Percentiles rank a stretch among this genome's conserved stretches.
Conservation (phyloP, 1,139 yeast species). For the Hemisphaericaspora lyxosophila region DNA sequence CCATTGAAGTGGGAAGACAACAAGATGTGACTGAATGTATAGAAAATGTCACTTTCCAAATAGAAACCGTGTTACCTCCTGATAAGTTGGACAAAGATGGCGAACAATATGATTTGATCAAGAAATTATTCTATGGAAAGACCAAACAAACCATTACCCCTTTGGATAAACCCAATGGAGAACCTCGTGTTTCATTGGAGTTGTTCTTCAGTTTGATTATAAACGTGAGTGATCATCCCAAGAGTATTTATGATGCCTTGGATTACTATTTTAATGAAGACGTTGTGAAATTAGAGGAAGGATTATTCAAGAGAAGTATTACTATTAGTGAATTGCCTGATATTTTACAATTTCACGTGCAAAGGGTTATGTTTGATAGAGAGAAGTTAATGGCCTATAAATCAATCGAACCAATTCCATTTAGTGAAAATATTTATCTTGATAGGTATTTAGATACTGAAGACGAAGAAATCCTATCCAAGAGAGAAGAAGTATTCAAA, state of each 20-base stretch:
- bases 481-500: slow-evolving; percentile 57
- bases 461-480: slow-evolving; percentile 52
- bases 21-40: slow-evolving; percentile 98
- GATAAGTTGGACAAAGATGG: slow-evolving; percentile 63
- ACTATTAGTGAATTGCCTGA: slow-evolving; percentile 74
- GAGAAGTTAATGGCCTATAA: slow-evolving; percentile 74
- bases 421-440: slow-evolving; percentile 72
- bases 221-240: slow-evolving; percentile 84
- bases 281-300: slow-evolving; percentile 66
- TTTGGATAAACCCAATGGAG: slow-evolving; percentile 14
- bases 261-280: slow-evolving; percentile 84
- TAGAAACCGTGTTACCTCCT: slow-evolving; percentile 87
- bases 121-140: slow-evolving; percentile 75
- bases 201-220: slow-evolving; percentile 79
- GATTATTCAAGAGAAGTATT: slow-evolving; percentile 69
- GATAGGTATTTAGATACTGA: slow-evolving; percentile 83
- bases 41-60: slow-evolving; percentile 88
- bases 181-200: slow-evolving; percentile 68
- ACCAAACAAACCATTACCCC: slow-evolving; percentile 48
- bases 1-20: slow-evolving; percentile 82
- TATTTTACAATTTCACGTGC: slow-evolving; percentile 86
- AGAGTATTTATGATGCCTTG: slow-evolving; percentile 84
- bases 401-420: slow-evolving; percentile 77
- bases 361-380: slow-evolving; percentile 87
- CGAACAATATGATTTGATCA: slow-evolving; percentile 80